Evolutionary conservation across 768 basidiomycete genomes (phyloP).

Genomic region (Naganishia vishniacii): DNA sequence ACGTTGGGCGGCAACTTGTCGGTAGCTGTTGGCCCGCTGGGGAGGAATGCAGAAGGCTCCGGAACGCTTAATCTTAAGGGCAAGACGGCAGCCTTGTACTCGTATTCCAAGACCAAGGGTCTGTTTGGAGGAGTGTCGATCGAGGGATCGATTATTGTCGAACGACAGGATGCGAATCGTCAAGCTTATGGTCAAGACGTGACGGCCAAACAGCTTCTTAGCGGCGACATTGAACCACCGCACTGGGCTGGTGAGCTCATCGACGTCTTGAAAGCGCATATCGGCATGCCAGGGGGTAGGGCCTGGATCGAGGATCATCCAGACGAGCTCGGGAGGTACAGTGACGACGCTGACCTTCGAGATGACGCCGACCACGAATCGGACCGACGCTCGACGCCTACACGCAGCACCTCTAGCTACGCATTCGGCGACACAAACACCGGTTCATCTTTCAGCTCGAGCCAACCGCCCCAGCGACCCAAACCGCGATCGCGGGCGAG

Average conservation of each 20-base stretch:
- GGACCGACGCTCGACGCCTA: conserved; percentile 13
- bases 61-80: conserved; percentile 78
- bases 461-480: neutral
- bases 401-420: conserved; percentile 28
- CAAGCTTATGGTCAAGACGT: conserved; percentile 69
- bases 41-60: conserved; percentile 81
- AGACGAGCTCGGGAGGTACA: conserved; percentile 10
- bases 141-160: conserved; percentile 79
- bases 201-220: conserved; percentile 71
- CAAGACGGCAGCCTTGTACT: conserved; percentile 82
- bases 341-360: conserved; percentile 33
- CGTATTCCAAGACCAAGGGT: conserved; percentile 70
- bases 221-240: conserved; percentile 67
- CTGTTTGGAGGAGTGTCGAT: conserved; percentile 83
- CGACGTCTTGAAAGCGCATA: conserved; percentile 66
- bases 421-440: conserved; percentile 42
- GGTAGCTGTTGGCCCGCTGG: conserved; percentile 75
- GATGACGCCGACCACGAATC: conserved; percentile 18
- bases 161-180: conserved; percentile 85
- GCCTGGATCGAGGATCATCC: conserved; percentile 60
- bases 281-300: conserved; percentile 63
- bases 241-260: conserved; percentile 73
- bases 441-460: conserved; percentile 30
- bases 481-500: conserved; percentile 19
- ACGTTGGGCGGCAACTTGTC: conserved; percentile 88